Evolutionary conservation across 1,139 yeast species (phyloP).

Genomic region (Scheffersomyces illinoinensis): DNA sequence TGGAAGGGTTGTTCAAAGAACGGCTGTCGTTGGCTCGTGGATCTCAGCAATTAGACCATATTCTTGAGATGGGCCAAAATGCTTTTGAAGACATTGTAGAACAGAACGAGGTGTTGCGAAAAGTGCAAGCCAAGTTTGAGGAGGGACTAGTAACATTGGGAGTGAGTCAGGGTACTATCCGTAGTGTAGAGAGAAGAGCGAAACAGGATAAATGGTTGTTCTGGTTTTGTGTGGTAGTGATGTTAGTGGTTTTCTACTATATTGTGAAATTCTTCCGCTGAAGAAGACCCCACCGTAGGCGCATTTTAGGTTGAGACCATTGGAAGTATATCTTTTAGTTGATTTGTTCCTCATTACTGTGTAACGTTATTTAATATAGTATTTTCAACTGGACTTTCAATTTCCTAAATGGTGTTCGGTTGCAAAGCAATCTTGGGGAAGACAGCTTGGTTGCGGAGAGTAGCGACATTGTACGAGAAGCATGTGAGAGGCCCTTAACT

Average conservation of each 20-base stretch:
- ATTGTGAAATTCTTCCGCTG: slow-evolving; percentile 63
- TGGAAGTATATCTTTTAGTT: neutral
- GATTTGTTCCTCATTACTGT: slow-evolving; percentile 1
- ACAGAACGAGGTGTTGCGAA: slow-evolving; percentile 72
- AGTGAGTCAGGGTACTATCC: slow-evolving; percentile 81
- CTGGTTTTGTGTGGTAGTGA: slow-evolving; percentile 67
- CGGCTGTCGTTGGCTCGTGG: slow-evolving; percentile 66
- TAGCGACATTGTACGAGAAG: no score
- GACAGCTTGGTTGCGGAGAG: neutral
- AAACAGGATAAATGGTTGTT: slow-evolving; percentile 86
- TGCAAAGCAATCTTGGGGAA: neutral
- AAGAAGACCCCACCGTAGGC: neutral
- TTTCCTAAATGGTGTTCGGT: neutral
- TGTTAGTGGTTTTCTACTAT: slow-evolving; percentile 69
- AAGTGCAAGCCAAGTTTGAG: slow-evolving; percentile 64
- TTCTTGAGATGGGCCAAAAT: slow-evolving; percentile 83
- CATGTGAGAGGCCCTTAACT: neutral
- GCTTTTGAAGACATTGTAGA: slow-evolving; percentile 86
- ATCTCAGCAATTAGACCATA: slow-evolving; percentile 81
- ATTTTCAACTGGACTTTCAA: neutral
- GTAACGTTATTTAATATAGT: neutral
- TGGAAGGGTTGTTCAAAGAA: slow-evolving; percentile 72
- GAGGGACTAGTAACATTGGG: slow-evolving; percentile 80
- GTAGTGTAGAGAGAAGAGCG: slow-evolving; percentile 81
- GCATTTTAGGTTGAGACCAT: neutral